A percentile compares a stretch with the other conserved stretches of the same genome.
phyloP scores from a whole-genome alignment of 208 protist species.

The Leptomonas seymouri region DNA sequence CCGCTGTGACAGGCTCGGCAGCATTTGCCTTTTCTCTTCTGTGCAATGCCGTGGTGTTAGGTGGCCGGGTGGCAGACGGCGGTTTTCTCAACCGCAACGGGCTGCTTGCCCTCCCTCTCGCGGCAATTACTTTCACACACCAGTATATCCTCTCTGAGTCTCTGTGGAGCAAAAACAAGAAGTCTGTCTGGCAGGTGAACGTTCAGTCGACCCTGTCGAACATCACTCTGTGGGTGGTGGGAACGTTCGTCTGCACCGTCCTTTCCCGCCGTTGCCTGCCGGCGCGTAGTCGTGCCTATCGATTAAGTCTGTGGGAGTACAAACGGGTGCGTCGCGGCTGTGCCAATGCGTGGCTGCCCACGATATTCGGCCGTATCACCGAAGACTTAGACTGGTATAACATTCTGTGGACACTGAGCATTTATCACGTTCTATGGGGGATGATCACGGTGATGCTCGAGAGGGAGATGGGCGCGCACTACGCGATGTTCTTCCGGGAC shows the following conservation, averaged over 20 bases:
- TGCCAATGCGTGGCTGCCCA: conserved; percentile 66
- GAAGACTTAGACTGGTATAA: conserved; percentile 87
- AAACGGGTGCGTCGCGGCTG: conserved; percentile 55
- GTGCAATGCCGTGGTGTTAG: conserved; percentile 60
- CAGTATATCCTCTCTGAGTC: conserved; percentile 81
- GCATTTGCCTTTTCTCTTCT: conserved; percentile 59
- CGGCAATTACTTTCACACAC: conserved; percentile 81
- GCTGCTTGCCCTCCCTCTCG: conserved; percentile 67
- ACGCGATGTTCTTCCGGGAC: conserved; percentile 79
- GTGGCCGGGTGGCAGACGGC: conserved; percentile 53
- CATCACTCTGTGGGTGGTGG: conserved; percentile 53
- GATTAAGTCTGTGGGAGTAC: conserved; percentile 84
- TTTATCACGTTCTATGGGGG: conserved; percentile 83
- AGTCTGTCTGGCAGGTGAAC: conserved; percentile 71
- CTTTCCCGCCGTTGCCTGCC: conserved; percentile 50
- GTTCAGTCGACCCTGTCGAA: conserved; percentile 67
- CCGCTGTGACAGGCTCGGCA: conserved; percentile 36
- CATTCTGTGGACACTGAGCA: conserved; percentile 57
- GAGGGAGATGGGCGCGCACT: conserved; percentile 71
- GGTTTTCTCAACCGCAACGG: conserved; percentile 67
- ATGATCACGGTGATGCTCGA: conserved; percentile 73
- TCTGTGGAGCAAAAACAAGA: conserved; percentile 86
- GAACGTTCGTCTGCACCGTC: conserved; percentile 48
- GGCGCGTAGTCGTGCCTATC: conserved; percentile 57
- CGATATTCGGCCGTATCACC: conserved; percentile 65